A percentile compares a stretch with the other conserved stretches of the same genome.
phyloP scores from a whole-genome alignment of 306 rosid genomes.

The Casuarina glauca region DNA sequence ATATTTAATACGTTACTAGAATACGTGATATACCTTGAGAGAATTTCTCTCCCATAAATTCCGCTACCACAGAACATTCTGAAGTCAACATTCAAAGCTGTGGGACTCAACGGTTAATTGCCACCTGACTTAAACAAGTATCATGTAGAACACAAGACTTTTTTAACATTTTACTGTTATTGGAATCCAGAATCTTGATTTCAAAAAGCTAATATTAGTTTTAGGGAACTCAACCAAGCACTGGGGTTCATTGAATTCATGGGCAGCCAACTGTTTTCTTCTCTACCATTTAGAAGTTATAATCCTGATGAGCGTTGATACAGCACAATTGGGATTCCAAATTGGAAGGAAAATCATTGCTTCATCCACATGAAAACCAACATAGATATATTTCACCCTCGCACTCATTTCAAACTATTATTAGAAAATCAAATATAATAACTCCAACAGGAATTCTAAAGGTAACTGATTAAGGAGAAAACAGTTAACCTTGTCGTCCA shows the following conservation, averaged over 20 bases:
- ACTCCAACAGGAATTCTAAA: not conserved
- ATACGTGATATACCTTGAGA: not conserved
- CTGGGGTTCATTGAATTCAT: not conserved
- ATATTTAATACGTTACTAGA: not conserved
- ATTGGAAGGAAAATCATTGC: not conserved
- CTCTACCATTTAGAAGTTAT: not conserved
- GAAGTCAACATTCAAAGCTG: not conserved
- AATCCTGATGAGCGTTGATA: not conserved
- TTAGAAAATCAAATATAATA: not conserved
- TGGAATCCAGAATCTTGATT: not conserved
- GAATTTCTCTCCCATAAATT: not conserved
- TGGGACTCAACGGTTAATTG: not conserved
- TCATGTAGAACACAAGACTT: not conserved
- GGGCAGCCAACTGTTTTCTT: not conserved
- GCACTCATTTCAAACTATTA: not conserved
- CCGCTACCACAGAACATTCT: not conserved
- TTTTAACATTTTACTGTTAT: not conserved
- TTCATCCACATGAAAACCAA: not conserved
- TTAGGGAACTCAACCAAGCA: not conserved
- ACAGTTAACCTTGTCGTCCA: constrained; percentile 9
- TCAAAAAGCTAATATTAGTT: not conserved
- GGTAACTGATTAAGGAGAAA: not conserved
- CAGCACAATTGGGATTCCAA: not conserved
- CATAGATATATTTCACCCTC: not conserved
- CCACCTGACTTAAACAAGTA: not conserved